Base-by-base conservation (phyloP, 225 moss, liverwort and hornwort species). In the Antitrichia curtipendula region DNA sequence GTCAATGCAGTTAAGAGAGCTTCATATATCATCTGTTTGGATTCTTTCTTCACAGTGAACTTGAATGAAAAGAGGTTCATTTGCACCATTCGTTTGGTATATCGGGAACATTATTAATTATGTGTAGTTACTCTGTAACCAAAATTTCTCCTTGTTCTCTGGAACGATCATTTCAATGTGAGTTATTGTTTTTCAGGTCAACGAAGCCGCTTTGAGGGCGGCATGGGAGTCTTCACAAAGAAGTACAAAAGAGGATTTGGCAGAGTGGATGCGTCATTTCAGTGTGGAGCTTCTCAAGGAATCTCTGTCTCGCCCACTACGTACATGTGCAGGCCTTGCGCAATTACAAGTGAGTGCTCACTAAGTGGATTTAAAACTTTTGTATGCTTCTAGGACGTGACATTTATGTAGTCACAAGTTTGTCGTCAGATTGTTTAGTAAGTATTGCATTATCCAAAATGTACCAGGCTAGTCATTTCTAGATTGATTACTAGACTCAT, bases 191-290 rank as follows among this genome's bases (percentile, higher is more conserved):
- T n/a, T 72, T 41, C 86, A 98, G 98, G 96, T 98, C 45, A 95
- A 99, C 88, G 98, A 97, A 87, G 90, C 91, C 45, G 94, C 91
- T 92, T 92, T 99, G n/a, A 94, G 93, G 85, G 91, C 88, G 70
- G 98, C 97, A 56, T 99, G 98, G 98, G 98, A 99, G 85, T 95
- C 97, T 71, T 97, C 97, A 80, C 95, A 99, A 89, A 91, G 98
- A 88, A 99, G 98, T 90, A 99, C 98, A 7, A 97, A 96, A 90
- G 98, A 97, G 83, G 98, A 99, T 88, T 99, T 97, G 98, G 94
- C 96, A 83, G 98, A 99, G 87, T 99, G 98, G 98, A 99, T 97
- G 98, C 98, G 98, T 61, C 96, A 97, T 90, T 94, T 99, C 84
- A 99, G 98, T 90, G 98, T 99, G 83, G 98, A 99, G 88, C 92